Evolutionary conservation across 257 asterid species (phyloP), one percentile per base, ranked within the genome.

Genomic region (Plectranthus barbatus): DNA sequence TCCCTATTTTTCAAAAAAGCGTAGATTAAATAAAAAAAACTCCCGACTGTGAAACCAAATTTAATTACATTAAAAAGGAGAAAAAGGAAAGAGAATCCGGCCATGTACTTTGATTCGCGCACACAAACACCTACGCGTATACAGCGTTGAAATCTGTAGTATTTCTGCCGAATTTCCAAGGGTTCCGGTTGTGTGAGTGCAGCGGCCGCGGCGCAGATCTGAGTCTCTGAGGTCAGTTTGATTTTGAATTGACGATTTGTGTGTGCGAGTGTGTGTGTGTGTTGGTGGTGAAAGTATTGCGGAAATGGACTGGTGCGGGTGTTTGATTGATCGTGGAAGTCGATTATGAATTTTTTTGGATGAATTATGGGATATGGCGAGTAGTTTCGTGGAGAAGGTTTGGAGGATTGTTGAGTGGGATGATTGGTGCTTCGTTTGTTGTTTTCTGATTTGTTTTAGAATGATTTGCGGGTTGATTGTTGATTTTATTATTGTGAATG

Each of bases 141-240:
- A 42, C 64, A 60, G 56, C 67, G 70, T 56, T 73, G 68, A 68
- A 29, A 61, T 73, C 70, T 48, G 19, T 66, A 42, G 41, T 39
- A 31, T 53, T 45, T 52, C 46, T 60, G 66, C 69, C 52, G 53
- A 39, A 73, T 54, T 67, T 56, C 54, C 39, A 31, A 73, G 41
- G 50, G 12, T 72, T 66, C 34, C n/a, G 47, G 62, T 14, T n/a
- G 56, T 53, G 76, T 58, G 55, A 58, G 39, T 34, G 72, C 59
- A 7, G 68, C 70, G 76, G 44, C 62, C 53, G 68, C 73, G 61
- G 47, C 55, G 60, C 74, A 73, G 78, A 73, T 73, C 77, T 73
- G 73, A 60, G 64, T 60, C 67, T 62, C 40, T 48, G 58, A 73
- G 77, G 77, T 73, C 44, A 45, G 74, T 50, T 46, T 18, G 66